These are phyloP conservation scores for Syncephalastrum racemosum DNA, from an alignment of 371 early-diverging fungal genomes.

Conservation along the genomic window DNA sequence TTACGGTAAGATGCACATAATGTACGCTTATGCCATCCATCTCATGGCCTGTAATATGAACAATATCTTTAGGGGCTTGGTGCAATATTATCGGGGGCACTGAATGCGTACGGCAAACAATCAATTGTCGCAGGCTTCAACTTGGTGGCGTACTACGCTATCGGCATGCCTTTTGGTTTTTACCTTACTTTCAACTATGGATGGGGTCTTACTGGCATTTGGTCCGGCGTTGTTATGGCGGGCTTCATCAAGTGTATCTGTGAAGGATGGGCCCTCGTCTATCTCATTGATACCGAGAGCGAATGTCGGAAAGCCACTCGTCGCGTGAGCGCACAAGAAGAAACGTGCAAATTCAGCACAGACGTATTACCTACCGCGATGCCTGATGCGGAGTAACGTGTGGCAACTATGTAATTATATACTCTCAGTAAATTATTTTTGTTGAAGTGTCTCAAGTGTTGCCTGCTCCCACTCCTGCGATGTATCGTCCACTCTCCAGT, in stretches of 20 bases:
- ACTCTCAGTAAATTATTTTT: too few species aligned
- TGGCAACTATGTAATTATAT: too few species aligned
- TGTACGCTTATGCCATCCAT: too few species aligned
- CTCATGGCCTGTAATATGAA: too few species aligned
- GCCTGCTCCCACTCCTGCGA: too few species aligned
- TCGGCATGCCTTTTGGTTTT: slow-evolving; percentile 41
- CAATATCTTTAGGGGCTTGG: slow-evolving; percentile 27
- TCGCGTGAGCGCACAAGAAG: slow-evolving; percentile 23
- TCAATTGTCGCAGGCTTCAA: slow-evolving; percentile 37
- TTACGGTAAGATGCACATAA: slow-evolving; percentile 18
- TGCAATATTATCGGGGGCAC: slow-evolving; percentile 31
- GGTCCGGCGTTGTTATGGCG: slow-evolving; percentile 38
- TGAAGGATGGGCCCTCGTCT: slow-evolving; percentile 21
- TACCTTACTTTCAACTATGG: slow-evolving; percentile 25
- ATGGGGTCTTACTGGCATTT: slow-evolving; percentile 38
- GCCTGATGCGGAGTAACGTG: too few species aligned
- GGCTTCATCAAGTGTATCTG: slow-evolving; percentile 31
- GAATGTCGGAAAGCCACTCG: slow-evolving; percentile 27
- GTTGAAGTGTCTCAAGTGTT: too few species aligned
- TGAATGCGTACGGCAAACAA: slow-evolving; percentile 44
- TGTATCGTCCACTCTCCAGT: too few species aligned
- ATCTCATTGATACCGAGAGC: slow-evolving; percentile 24
- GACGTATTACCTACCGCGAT: too few species aligned
- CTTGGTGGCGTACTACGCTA: slow-evolving; percentile 29
- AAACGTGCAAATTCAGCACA: too few species aligned